Percentiles rank a stretch among this genome's conserved stretches.
Conservation (phyloP, 306 rosid genomes). For the Carpinus viminea region DNA sequence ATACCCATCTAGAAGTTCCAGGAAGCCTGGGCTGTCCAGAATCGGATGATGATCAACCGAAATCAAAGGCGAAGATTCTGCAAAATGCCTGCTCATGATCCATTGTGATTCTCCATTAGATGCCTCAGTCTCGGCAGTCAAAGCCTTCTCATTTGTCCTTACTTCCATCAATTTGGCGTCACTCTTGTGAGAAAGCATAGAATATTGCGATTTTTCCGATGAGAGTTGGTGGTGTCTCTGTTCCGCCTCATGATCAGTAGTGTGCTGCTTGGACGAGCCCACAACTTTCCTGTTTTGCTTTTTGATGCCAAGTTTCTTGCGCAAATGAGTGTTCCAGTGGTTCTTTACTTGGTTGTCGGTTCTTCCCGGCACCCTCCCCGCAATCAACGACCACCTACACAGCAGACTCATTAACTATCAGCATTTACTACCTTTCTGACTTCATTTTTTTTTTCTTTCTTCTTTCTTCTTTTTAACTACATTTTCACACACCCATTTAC, state of each 20-base stretch:
- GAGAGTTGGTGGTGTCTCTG: neutral
- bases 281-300: neutral
- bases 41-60: neutral
- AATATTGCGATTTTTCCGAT: neutral
- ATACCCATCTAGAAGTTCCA: constrained; percentile 2
- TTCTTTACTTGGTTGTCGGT: constrained; percentile 40
- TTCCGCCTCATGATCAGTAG: neutral
- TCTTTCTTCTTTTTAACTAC: neutral
- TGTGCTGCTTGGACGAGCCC: neutral
- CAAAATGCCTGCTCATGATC: neutral
- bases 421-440: neutral
- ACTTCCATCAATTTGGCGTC: neutral
- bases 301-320: constrained; percentile 32
- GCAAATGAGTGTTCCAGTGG: constrained; percentile 35
- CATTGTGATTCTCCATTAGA: neutral
- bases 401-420: neutral
- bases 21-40: neutral
- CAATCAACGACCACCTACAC: constrained; percentile 40
- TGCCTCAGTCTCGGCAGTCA: neutral
- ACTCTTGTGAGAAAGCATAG: neutral
- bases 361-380: constrained; percentile 42
- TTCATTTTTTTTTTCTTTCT: neutral
- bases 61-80: constrained; percentile 2
- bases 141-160: neutral
- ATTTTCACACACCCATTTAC: neutral